A percentile compares a stretch with the other conserved stretches of the same genome.
Evolutionary conservation across 164 flowering plant genomes (phyloP).

Genomic region (Stephania yunnanensis): DNA sequence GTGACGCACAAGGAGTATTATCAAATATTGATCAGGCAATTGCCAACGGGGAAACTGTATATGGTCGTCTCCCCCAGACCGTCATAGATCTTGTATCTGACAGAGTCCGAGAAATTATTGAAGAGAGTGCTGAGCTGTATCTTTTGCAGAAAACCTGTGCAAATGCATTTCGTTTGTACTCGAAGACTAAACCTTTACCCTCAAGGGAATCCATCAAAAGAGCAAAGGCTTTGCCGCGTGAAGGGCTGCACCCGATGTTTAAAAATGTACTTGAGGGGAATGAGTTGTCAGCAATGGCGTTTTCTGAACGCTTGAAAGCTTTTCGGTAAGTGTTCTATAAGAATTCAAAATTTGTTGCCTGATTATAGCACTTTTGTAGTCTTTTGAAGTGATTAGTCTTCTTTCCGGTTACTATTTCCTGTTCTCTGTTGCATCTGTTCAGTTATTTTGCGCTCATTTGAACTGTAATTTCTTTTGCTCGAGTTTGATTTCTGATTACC

Average conservation of each 20-base stretch:
- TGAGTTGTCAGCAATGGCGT: slow-evolving; percentile 78
- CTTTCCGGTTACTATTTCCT: not conserved
- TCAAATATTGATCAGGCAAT: slow-evolving; percentile 57
- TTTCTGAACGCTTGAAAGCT: slow-evolving; percentile 74
- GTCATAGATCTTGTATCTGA: slow-evolving; percentile 79
- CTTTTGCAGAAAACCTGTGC: slow-evolving; percentile 52
- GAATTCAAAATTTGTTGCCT: not conserved
- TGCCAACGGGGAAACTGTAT: slow-evolving; percentile 76
- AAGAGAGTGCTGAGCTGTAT: slow-evolving; percentile 63
- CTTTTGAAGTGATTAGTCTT: not conserved
- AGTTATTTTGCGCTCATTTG: not conserved
- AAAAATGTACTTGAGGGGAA: slow-evolving; percentile 48
- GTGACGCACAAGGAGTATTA: slow-evolving; percentile 56
- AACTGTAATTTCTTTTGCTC: not conserved
- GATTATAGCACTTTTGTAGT: not conserved
- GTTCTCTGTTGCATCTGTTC: not conserved
- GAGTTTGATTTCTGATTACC: not conserved
- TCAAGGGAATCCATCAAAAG: slow-evolving; percentile 78
- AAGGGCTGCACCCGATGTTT: slow-evolving; percentile 87
- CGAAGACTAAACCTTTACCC: slow-evolving; percentile 78
- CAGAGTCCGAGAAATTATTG: slow-evolving; percentile 65
- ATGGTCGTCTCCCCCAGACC: slow-evolving; percentile 89
- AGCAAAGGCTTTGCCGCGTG: slow-evolving; percentile 64
- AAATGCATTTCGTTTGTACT: slow-evolving; percentile 74
- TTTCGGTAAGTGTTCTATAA: slow-evolving; percentile 46